Evolutionary conservation across 139 green algal genomes (phyloP).

Genomic region (Chlamydomonas incerta): DNA sequence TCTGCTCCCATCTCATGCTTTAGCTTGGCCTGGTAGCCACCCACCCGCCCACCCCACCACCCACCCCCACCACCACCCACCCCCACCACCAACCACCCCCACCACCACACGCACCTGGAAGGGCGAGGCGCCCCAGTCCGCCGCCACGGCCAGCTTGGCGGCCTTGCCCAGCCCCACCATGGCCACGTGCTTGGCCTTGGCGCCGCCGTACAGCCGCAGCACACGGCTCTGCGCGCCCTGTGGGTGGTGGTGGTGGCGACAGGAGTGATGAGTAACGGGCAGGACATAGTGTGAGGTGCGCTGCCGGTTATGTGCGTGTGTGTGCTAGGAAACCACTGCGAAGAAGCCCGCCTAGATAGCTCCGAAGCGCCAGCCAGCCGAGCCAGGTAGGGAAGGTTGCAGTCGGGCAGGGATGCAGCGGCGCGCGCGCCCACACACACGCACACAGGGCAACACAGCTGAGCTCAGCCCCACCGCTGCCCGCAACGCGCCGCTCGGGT

Average conservation of each 20-base stretch:
- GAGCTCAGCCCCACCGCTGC: too few species aligned
- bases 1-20: too few species aligned
- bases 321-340: too few species aligned
- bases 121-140: conserved; percentile 64
- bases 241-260: background rate
- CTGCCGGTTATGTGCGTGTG: background rate
- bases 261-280: background rate
- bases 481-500: too few species aligned
- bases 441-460: too few species aligned
- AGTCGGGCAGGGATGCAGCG: too few species aligned
- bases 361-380: too few species aligned
- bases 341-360: too few species aligned
- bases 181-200: conserved; percentile 58
- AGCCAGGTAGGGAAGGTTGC: too few species aligned
- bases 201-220: conserved; percentile 9
- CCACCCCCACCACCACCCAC: background rate
- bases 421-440: too few species aligned
- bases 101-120: conserved; percentile 9
- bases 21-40: too few species aligned
- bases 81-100: too few species aligned
- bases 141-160: conserved; percentile 45
- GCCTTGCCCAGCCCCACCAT: conserved; percentile 82
- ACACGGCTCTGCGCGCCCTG: conserved; percentile 23
- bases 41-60: background rate
- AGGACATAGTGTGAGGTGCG: background rate